Evolutionary conservation across 1,139 yeast genomes (phyloP).

Genomic region (Candida gigantensis): DNA sequence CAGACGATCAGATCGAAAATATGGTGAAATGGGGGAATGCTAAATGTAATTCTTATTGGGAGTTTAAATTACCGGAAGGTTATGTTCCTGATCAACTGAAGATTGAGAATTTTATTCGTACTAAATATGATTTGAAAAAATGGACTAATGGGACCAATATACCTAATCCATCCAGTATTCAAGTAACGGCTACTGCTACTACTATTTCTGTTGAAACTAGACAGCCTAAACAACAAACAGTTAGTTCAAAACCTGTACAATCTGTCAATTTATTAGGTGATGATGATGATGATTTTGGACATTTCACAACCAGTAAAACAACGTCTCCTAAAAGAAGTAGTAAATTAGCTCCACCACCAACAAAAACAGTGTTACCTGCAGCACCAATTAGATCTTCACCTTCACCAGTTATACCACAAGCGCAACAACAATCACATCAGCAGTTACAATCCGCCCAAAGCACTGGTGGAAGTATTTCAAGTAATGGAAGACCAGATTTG

Average conservation of each 20-base stretch:
- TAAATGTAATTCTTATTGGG: constrained; percentile 81
- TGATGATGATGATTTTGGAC: constrained; percentile 44
- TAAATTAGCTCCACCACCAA: constrained; percentile 10
- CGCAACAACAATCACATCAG: background rate
- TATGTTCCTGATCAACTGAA: constrained; percentile 84
- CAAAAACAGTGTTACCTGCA: constrained; percentile 2
- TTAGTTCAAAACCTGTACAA: background rate
- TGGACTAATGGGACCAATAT: constrained; percentile 62
- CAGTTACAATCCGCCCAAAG: constrained; percentile 31
- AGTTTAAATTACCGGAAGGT: constrained; percentile 65
- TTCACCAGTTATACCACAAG: background rate
- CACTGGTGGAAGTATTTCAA: constrained; percentile 34
- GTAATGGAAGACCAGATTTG: constrained; percentile 56
- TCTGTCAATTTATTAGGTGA: constrained; percentile 24
- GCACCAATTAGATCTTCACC: constrained; percentile 5
- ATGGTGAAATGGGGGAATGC: constrained; percentile 88
- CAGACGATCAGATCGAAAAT: constrained; percentile 82
- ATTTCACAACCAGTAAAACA: constrained; percentile 36
- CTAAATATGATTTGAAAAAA: constrained; percentile 86
- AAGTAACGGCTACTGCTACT: constrained; percentile 7
- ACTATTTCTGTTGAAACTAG: constrained; percentile 3
- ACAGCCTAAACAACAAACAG: constrained; percentile 10
- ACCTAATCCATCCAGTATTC: constrained; percentile 59
- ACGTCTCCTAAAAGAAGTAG: constrained; percentile 13
- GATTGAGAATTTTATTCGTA: constrained; percentile 84